Evolutionary conservation across 2,329 filamentous ascomycete genomes (phyloP).

Genomic region (Aspergillus sp.): DNA sequence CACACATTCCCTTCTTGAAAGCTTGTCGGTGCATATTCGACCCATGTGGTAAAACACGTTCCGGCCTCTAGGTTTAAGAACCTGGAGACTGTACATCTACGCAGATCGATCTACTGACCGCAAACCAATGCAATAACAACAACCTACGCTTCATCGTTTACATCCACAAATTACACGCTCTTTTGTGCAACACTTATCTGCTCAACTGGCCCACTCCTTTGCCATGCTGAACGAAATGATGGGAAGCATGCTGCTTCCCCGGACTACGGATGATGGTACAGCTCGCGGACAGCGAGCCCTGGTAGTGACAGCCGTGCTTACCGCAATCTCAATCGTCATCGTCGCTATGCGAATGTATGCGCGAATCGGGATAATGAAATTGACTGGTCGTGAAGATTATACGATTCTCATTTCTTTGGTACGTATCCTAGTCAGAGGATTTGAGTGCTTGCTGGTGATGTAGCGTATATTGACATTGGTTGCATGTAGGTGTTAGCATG

Average conservation of each 20-base stretch:
- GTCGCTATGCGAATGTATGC: conserved; percentile 34
- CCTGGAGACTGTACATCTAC: conserved; percentile 4
- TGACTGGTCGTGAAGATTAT: conserved; percentile 38
- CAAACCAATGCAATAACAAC: background rate
- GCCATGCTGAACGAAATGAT: conserved; percentile 19
- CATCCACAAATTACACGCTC: conserved; percentile 15
- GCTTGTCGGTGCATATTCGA: background rate
- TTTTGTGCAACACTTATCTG: conserved; percentile 9
- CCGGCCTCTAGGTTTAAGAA: conserved; percentile 6
- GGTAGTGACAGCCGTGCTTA: conserved; percentile 35
- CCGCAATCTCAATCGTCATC: conserved; percentile 24
- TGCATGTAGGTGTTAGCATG: conserved; percentile 25
- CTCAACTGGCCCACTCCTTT: conserved; percentile 12
- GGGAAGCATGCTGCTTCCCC: conserved; percentile 19
- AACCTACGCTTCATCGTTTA: background rate
- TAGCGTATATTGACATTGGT: background rate
- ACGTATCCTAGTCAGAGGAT: background rate
- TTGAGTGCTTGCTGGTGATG: too few relatives aligned
- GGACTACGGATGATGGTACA: conserved; percentile 20
- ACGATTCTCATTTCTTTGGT: conserved; percentile 32
- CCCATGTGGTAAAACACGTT: conserved; percentile 13
- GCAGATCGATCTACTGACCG: background rate
- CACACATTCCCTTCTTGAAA: background rate
- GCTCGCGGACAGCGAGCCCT: conserved; percentile 30
- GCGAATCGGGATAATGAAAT: conserved; percentile 31